phyloP scores from a whole-genome alignment of 768 basidiomycete genomes.

The Leccinum ochraceum region DNA sequence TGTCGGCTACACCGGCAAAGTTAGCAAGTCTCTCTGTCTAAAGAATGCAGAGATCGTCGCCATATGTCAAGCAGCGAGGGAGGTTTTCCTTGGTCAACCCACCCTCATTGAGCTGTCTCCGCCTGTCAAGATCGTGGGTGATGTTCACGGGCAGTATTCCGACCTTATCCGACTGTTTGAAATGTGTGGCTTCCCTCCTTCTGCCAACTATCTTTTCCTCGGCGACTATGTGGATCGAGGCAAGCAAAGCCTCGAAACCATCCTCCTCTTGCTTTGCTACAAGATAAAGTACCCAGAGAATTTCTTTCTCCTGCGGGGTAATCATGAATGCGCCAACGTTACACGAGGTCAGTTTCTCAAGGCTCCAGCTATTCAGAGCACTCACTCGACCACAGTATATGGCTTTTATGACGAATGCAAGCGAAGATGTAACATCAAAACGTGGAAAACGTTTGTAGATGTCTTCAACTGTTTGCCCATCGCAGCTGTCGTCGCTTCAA shows the following conservation, averaged over 20 bases:
- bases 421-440: slow-evolving; percentile 93
- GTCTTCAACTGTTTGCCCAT: slow-evolving; percentile 99
- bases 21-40: slow-evolving; percentile 91
- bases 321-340: slow-evolving; percentile 99
- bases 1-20: slow-evolving; percentile 97
- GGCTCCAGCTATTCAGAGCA: slow-evolving; percentile 12
- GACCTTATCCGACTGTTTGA: slow-evolving; percentile 98
- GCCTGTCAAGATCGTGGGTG: slow-evolving; percentile 98
- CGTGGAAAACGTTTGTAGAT: slow-evolving; percentile 99
- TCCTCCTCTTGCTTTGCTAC: slow-evolving; percentile 94
- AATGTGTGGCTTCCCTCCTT: slow-evolving; percentile 99
- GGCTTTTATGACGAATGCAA: slow-evolving; percentile 83
- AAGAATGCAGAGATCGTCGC: slow-evolving; percentile 96
- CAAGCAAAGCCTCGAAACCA: slow-evolving; percentile 98
- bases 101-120: slow-evolving; percentile 96
- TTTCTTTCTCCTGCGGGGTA: slow-evolving; percentile 96
- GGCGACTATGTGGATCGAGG: slow-evolving; percentile 99
- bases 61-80: slow-evolving; percentile 93
- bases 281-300: slow-evolving; percentile 99
- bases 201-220: slow-evolving; percentile 96
- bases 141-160: slow-evolving; percentile 98
- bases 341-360: slow-evolving; percentile 74
- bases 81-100: slow-evolving; percentile 94
- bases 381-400: slow-evolving; percentile 64
- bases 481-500: slow-evolving; percentile 96